Conservation (phyloP, 2,329 filamentous ascomycete genomes). For the Myrmaecium sp. region DNA sequence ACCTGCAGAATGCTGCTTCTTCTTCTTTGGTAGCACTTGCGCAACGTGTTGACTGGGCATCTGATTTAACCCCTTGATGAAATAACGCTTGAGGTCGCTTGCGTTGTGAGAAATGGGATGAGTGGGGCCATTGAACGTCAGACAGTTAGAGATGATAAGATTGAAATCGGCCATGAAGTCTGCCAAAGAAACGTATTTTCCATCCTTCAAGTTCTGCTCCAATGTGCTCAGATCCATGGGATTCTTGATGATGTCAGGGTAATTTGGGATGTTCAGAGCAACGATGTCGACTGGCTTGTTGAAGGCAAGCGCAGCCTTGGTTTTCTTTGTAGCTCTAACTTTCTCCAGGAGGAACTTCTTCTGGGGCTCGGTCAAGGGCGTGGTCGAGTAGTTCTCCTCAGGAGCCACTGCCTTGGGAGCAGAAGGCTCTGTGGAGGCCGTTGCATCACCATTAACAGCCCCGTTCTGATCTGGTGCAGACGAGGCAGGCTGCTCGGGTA, state of each 20-base stretch:
- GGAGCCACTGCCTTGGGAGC: too few relatives aligned
- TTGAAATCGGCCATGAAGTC: conserved; percentile 59
- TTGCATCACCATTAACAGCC: conserved; percentile 2
- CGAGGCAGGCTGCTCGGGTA: conserved; percentile 21
- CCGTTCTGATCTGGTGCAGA: not conserved
- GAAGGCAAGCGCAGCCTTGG: conserved; percentile 63
- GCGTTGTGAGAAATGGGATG: conserved; percentile 59
- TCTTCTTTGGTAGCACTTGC: conserved; percentile 52
- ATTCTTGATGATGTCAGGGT: conserved; percentile 53
- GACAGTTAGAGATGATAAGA: conserved; percentile 62
- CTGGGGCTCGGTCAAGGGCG: conserved; percentile 41
- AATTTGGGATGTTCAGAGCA: conserved; percentile 58
- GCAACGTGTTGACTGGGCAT: conserved; percentile 32
- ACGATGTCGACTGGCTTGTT: conserved; percentile 59
- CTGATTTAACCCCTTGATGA: conserved; percentile 42
- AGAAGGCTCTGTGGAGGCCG: not conserved
- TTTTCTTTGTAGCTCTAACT: conserved; percentile 67
- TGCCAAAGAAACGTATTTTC: conserved; percentile 51
- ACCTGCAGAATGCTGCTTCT: conserved; percentile 22
- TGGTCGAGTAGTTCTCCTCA: conserved; percentile 17
- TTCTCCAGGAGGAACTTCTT: conserved; percentile 46
- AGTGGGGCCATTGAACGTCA: conserved; percentile 63
- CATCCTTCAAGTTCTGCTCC: conserved; percentile 59
- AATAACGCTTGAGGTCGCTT: conserved; percentile 41
- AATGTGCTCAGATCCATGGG: conserved; percentile 78